Evolutionary conservation across 2,329 filamentous ascomycete species (phyloP).

Genomic region (Chaetomium globosum): DNA sequence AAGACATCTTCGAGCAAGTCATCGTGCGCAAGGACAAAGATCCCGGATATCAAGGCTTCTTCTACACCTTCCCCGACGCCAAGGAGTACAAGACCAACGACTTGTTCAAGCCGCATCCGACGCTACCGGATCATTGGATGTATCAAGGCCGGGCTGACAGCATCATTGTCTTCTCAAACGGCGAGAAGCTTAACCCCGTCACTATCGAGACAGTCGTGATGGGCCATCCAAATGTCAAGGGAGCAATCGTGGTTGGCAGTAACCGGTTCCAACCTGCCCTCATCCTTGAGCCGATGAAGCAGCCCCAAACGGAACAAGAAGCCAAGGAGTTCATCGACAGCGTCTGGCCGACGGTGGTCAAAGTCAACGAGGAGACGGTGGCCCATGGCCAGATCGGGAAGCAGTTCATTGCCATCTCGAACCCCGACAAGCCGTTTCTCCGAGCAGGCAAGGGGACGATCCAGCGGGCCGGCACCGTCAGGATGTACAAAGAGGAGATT

Average conservation of each 20-base stretch:
- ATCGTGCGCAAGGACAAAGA: constrained; percentile 45
- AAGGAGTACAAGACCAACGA: constrained; percentile 51
- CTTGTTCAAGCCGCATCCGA: constrained; percentile 47
- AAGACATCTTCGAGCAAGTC: constrained; percentile 46
- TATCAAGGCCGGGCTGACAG: constrained; percentile 47
- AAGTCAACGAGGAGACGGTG: constrained; percentile 49
- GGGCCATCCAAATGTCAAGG: constrained; percentile 46
- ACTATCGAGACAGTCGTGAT: constrained; percentile 48
- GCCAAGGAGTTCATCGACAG: constrained; percentile 44
- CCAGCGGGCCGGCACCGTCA: constrained; percentile 46
- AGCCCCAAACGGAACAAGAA: constrained; percentile 39
- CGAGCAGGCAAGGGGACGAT: constrained; percentile 52
- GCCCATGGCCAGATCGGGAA: constrained; percentile 51
- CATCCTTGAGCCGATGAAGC: constrained; percentile 49
- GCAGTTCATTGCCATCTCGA: constrained; percentile 46
- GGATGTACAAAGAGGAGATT: constrained; percentile 50
- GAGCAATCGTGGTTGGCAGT: constrained; percentile 51
- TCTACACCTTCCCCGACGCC: constrained; percentile 47
- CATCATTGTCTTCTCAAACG: constrained; percentile 54
- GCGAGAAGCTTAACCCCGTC: constrained; percentile 55
- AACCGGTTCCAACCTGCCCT: constrained; percentile 52
- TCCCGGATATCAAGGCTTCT: constrained; percentile 45
- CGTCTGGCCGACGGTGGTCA: constrained; percentile 49
- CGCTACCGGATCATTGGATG: constrained; percentile 43
- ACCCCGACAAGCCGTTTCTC: constrained; percentile 48